phyloP scores from a whole-genome alignment of 345 rosid genomes.

The Syzygium oleosum region DNA sequence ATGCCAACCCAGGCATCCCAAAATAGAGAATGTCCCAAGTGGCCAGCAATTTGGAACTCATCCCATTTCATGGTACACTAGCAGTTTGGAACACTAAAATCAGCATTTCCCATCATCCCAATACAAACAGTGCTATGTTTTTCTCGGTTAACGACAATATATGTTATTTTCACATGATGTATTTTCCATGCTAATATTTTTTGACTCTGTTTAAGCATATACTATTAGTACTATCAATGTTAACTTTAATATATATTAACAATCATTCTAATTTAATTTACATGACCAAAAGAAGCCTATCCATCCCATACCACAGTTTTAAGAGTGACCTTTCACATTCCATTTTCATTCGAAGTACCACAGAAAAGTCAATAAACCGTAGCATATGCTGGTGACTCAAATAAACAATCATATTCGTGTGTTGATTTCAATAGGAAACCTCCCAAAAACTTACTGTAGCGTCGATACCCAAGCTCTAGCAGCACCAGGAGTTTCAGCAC shows the following conservation, averaged over 20 bases:
- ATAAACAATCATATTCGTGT: neutral
- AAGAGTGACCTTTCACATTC: neutral
- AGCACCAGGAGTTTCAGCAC: constrained; percentile 96
- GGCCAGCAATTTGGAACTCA: neutral
- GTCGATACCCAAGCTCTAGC: constrained; percentile 98
- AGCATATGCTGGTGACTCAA: neutral
- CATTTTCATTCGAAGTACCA: neutral
- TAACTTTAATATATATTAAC: neutral
- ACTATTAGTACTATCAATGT: neutral
- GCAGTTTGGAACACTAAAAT: neutral
- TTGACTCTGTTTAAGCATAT: neutral
- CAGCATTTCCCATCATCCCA: neutral
- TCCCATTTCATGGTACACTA: neutral
- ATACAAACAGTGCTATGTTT: neutral
- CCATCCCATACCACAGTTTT: neutral
- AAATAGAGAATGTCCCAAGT: neutral
- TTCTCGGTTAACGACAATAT: neutral
- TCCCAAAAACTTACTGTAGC: constrained; percentile 57
- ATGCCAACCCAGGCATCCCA: neutral
- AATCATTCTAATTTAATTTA: neutral
- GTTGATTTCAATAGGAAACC: constrained; percentile 1
- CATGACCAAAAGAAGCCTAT: neutral
- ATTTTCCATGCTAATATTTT: neutral
- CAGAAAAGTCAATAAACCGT: neutral
- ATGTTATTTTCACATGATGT: neutral